These are phyloP conservation scores for Phytophthora chlamydospora DNA, from an alignment of 352 stramenopile genomes.

Conservation along the genomic window DNA sequence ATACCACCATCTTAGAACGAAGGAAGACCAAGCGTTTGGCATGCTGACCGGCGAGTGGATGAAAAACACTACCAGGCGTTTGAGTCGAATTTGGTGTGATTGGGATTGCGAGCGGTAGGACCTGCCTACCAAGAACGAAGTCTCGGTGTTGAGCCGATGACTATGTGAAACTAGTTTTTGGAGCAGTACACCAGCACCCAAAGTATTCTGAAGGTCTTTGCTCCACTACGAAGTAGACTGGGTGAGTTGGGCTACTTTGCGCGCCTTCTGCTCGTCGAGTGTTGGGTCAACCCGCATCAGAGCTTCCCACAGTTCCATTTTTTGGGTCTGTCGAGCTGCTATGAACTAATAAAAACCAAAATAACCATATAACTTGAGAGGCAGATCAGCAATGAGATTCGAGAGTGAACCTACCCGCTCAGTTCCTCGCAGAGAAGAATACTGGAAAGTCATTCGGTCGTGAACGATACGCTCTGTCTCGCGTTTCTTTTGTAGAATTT, in stretches of 20 bases:
- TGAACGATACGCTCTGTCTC: conserved; percentile 69
- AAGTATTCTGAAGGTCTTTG: background rate
- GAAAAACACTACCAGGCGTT: no score
- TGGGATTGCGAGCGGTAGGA: no score
- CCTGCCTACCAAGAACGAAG: no score
- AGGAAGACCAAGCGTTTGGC: no score
- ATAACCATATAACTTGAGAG: background rate
- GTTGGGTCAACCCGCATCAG: conserved; percentile 73
- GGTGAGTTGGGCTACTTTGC: conserved; percentile 45
- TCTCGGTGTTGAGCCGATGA: no score
- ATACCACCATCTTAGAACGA: no score
- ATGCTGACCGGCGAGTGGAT: no score
- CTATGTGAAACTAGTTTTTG: no score
- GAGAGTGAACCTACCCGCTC: conserved; percentile 46
- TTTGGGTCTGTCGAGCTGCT: conserved; percentile 45
- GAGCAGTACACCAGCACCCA: no score
- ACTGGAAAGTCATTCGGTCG: conserved; percentile 64
- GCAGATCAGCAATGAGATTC: background rate
- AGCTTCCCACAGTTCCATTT: conserved; percentile 69
- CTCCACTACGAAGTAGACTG: conserved; percentile 9
- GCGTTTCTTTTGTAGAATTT: conserved; percentile 71
- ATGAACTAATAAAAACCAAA: conserved; percentile 46
- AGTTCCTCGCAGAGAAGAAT: conserved; percentile 57
- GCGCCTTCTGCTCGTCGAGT: conserved; percentile 54
- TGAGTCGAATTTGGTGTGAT: no score